A percentile compares a stretch with the other conserved stretches of the same genome.
Evolutionary conservation across 192 early-diverging fungal species (phyloP).

Genomic region (Radiomyces spectabilis): DNA sequence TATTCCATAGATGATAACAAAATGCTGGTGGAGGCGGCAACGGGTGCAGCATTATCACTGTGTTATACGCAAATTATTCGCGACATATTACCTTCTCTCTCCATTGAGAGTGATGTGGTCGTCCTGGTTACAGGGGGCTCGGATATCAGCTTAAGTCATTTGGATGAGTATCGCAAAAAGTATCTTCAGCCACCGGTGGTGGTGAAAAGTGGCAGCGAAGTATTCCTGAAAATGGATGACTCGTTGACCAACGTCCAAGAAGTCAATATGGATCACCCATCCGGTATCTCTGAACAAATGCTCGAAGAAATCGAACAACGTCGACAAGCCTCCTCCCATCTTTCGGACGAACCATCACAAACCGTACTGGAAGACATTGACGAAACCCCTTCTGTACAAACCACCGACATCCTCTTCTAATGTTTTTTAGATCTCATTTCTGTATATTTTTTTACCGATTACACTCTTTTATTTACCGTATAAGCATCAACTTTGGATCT

Average conservation of each 20-base stretch:
- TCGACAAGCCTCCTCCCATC: too few relatives aligned
- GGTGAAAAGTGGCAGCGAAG: slow-evolving; percentile 63
- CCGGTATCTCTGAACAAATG: slow-evolving; percentile 34
- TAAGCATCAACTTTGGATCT: too few relatives aligned
- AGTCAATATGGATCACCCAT: slow-evolving; percentile 15
- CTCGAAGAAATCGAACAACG: too few relatives aligned
- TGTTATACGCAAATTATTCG: slow-evolving; percentile 52
- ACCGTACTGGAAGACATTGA: too few relatives aligned
- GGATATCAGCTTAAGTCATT: slow-evolving; percentile 50
- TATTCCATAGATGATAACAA: slow-evolving; percentile 54
- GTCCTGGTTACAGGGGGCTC: slow-evolving; percentile 64
- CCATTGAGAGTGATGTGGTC: slow-evolving; percentile 48
- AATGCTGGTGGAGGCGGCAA: slow-evolving; percentile 53
- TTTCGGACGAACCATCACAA: too few relatives aligned
- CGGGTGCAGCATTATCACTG: slow-evolving; percentile 53
- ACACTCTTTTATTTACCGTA: too few relatives aligned
- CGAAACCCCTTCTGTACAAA: too few relatives aligned
- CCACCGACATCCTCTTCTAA: too few relatives aligned
- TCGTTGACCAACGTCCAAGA: slow-evolving; percentile 17
- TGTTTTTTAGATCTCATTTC: too few relatives aligned
- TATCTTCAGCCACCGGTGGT: slow-evolving; percentile 58
- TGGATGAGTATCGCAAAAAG: slow-evolving; percentile 49
- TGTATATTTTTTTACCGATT: too few relatives aligned
- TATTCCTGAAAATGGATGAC: slow-evolving; percentile 43
- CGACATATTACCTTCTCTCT: slow-evolving; percentile 54